phyloP scores from a whole-genome alignment of 441 rosid genomes.

The Adansonia madagascariensis region DNA sequence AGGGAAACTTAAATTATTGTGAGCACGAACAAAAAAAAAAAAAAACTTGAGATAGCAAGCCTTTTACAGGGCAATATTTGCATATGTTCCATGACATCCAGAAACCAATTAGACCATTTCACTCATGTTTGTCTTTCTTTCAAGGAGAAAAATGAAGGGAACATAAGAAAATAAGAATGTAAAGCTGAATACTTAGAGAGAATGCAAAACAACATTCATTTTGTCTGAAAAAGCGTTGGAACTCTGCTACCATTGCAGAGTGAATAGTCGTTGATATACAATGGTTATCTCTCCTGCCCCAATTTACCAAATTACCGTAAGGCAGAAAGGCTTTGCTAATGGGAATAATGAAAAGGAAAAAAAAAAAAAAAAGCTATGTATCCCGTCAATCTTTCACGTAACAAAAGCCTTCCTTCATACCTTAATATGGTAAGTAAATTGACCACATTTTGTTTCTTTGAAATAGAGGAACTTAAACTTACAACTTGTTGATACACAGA shows the following conservation, averaged over 20 bases:
- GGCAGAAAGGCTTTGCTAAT: not conserved
- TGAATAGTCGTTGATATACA: not conserved
- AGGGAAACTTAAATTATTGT: not conserved
- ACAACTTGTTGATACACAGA: not conserved
- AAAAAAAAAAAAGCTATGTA: not conserved
- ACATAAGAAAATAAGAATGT: not conserved
- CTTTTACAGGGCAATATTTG: not conserved
- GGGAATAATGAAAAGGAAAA: not conserved
- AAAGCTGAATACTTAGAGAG: conserved; percentile 33
- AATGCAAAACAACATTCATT: conserved; percentile 4
- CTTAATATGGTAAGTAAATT: not conserved
- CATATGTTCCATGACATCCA: not conserved
- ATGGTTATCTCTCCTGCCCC: conserved; percentile 3
- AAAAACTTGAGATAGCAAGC: conserved; percentile 5
- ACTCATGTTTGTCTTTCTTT: not conserved
- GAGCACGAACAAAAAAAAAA: not conserved
- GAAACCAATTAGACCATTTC: not conserved
- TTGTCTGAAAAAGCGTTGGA: conserved; percentile 12
- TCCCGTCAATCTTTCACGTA: not conserved
- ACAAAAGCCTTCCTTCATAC: not conserved
- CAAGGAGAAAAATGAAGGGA: conserved; percentile 15
- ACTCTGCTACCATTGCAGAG: conserved; percentile 5
- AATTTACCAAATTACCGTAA: not conserved
- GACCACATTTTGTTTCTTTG: not conserved
- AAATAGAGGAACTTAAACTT: too few relatives aligned